A percentile compares a stretch with the other conserved stretches of the same genome.
phyloP scores from a whole-genome alignment of 129 eudicot genomes.

The Glebionis coronaria region DNA sequence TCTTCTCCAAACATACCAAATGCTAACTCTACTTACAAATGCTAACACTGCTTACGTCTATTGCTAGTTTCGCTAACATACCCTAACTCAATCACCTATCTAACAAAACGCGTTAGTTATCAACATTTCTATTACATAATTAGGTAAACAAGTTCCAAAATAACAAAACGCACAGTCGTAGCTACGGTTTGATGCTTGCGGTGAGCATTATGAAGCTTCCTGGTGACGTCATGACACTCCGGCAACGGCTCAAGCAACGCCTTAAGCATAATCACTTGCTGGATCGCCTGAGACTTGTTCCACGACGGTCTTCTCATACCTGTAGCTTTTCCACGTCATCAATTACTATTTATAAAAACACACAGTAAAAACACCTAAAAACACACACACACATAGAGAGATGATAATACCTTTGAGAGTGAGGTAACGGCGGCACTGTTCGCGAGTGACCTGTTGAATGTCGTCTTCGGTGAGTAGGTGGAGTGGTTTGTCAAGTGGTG shows the following conservation, averaged over 20 bases:
- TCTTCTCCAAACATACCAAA: too few relatives aligned
- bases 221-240: slow-evolving; percentile 33
- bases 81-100: too few relatives aligned
- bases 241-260: slow-evolving; percentile 75
- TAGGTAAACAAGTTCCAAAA: neutral
- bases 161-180: slow-evolving; percentile 36
- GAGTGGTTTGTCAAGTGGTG: slow-evolving; percentile 69
- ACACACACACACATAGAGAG: neutral
- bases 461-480: slow-evolving; percentile 88
- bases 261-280: slow-evolving; percentile 92
- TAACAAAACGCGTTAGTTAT: too few relatives aligned
- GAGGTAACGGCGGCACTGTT: slow-evolving; percentile 95
- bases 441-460: slow-evolving; percentile 97
- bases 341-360: neutral
- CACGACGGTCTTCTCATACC: slow-evolving; percentile 99
- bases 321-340: neutral
- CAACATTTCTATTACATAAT: too few relatives aligned
- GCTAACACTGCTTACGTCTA: too few relatives aligned
- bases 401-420: slow-evolving; percentile 56
- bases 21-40: too few relatives aligned
- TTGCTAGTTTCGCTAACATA: too few relatives aligned
- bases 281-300: slow-evolving; percentile 99
- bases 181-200: slow-evolving; percentile 28
- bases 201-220: slow-evolving; percentile 42
- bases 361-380: neutral